Percentiles rank a stretch among this genome's conserved stretches.
Evolutionary conservation across 805 yeast genomes (phyloP).

Genomic region (Candida saitoana): DNA sequence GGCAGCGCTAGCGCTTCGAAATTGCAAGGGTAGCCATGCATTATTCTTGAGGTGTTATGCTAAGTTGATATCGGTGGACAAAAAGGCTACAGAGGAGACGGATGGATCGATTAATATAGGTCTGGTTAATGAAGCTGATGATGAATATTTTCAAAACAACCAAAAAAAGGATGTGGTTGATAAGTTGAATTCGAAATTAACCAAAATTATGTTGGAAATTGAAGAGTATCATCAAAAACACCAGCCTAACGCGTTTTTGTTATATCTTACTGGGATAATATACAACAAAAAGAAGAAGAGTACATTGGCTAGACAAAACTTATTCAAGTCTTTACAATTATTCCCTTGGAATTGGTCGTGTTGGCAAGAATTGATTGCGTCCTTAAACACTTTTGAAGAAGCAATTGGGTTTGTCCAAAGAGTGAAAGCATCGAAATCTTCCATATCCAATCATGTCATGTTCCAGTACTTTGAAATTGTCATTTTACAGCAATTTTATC

Average conservation of each 20-base stretch:
- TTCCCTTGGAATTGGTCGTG: conserved; percentile 93
- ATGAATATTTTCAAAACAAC: conserved; percentile 20
- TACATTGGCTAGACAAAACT: conserved; percentile 54
- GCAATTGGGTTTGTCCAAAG: conserved; percentile 41
- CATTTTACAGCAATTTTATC: conserved; percentile 74
- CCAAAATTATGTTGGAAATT: conserved; percentile 37
- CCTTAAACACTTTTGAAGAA: conserved; percentile 60
- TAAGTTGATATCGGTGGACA: conserved; percentile 72
- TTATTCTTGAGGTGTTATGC: conserved; percentile 67
- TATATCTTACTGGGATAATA: conserved; percentile 69
- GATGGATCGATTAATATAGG: conserved; percentile 58
- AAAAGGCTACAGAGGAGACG: conserved; percentile 61
- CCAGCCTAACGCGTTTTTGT: conserved; percentile 54
- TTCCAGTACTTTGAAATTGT: conserved; percentile 59
- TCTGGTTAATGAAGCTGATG: conserved; percentile 10
- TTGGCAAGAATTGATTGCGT: conserved; percentile 75
- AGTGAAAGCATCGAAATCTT: conserved; percentile 31
- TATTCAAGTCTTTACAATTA: conserved; percentile 56
- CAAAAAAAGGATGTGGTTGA: conserved; percentile 5
- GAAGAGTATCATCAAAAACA: conserved; percentile 24
- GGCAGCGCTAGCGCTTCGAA: conserved; percentile 55
- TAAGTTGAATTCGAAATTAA: conserved; percentile 24
- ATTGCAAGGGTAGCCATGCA: conserved; percentile 48
- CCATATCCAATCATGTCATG: conserved; percentile 30
- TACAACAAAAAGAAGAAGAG: conserved; percentile 58